These are phyloP conservation scores for Fusarium coicis DNA, from an alignment of 2,329 filamentous ascomycete species.

Conservation along the genomic window DNA sequence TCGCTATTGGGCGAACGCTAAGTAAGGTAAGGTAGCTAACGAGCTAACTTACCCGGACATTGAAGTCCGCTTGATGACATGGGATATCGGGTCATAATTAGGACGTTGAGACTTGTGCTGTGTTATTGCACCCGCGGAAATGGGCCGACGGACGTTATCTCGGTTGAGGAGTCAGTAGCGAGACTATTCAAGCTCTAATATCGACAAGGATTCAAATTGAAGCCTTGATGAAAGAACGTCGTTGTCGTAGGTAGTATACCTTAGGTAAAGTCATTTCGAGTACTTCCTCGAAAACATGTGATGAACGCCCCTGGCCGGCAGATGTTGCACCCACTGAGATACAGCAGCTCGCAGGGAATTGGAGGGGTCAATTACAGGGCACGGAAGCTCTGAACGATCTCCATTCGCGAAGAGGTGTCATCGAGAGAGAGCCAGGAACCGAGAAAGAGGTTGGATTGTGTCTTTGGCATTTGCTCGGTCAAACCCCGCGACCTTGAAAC, in stretches of 20 bases:
- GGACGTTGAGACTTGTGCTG: neutral
- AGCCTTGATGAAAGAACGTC: neutral
- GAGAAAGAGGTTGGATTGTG: neutral
- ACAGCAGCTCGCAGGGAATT: neutral
- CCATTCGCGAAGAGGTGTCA: neutral
- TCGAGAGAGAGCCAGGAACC: neutral
- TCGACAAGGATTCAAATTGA: neutral
- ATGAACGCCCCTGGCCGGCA: neutral
- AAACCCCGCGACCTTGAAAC: conserved; percentile 12
- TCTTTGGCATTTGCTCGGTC: conserved; percentile 2
- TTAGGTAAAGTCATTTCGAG: neutral
- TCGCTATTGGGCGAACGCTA: conserved; percentile 32
- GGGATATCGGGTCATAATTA: neutral
- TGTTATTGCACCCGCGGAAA: neutral
- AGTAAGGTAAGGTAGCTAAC: neutral
- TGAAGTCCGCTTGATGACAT: conserved; percentile 38
- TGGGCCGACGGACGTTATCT: neutral
- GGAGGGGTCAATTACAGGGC: neutral
- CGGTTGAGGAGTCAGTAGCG: neutral
- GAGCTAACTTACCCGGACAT: conserved; percentile 35
- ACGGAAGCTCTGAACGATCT: neutral
- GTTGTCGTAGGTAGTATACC: neutral
- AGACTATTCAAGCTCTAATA: neutral
- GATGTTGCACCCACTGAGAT: neutral
- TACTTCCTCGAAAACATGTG: neutral